Evolutionary conservation across 2,329 filamentous ascomycete species (phyloP).

Genomic region (Helotiales sp.): DNA sequence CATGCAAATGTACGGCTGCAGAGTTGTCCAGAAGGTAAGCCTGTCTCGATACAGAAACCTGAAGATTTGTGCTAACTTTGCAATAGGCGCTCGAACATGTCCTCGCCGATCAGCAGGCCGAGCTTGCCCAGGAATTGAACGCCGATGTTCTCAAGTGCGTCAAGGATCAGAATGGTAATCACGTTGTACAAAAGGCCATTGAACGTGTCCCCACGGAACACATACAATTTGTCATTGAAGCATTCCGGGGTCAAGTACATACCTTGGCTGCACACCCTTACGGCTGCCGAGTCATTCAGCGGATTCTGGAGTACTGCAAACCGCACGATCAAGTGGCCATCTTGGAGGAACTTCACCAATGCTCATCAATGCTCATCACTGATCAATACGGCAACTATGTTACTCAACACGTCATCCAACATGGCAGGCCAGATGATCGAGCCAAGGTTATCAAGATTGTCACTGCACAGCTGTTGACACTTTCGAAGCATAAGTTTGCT

Average conservation of each 20-base stretch:
- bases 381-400: slow-evolving; percentile 98
- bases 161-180: slow-evolving; percentile 90
- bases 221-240: slow-evolving; percentile 83
- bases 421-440: slow-evolving; percentile 75
- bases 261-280: slow-evolving; percentile 79
- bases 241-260: slow-evolving; percentile 76
- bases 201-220: slow-evolving; percentile 77
- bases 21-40: slow-evolving; percentile 89
- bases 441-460: slow-evolving; percentile 75
- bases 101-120: slow-evolving; percentile 87
- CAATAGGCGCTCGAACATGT: slow-evolving; percentile 85
- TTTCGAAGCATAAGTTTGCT: slow-evolving; percentile 94
- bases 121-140: slow-evolving; percentile 82
- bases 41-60: not conserved
- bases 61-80: slow-evolving; percentile 26
- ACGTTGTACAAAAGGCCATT: slow-evolving; percentile 94
- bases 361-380: slow-evolving; percentile 73
- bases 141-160: slow-evolving; percentile 77
- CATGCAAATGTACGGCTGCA: slow-evolving; percentile 88
- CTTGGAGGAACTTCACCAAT: slow-evolving; percentile 77
- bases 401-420: slow-evolving; percentile 85
- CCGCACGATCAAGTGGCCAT: slow-evolving; percentile 73
- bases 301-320: slow-evolving; percentile 83
- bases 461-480: slow-evolving; percentile 69
- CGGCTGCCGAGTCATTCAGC: slow-evolving; percentile 91